These are phyloP conservation scores for Thelonectria discophora DNA, from an alignment of 2,329 filamentous ascomycete species.

Conservation along the genomic window DNA sequence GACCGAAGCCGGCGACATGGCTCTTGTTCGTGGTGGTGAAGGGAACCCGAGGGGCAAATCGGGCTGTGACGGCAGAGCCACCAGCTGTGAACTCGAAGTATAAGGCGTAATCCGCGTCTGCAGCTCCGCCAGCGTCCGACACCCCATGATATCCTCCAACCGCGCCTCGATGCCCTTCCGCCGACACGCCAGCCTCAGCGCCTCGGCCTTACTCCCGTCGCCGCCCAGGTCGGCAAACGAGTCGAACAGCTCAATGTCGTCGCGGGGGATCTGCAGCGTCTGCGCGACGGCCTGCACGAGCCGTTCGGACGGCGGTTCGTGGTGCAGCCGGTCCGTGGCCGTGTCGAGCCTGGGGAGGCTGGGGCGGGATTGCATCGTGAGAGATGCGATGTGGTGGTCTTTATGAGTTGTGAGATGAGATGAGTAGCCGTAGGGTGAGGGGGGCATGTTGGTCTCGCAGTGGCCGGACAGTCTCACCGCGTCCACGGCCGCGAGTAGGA, in stretches of 20 bases:
- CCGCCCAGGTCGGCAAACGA: conserved; percentile 58
- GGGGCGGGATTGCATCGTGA: conserved; percentile 14
- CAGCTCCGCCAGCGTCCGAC: conserved; percentile 55
- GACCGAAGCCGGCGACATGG: too few species aligned
- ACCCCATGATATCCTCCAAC: conserved; percentile 53
- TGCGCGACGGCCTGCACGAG: conserved; percentile 48
- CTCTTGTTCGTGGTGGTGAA: too few species aligned
- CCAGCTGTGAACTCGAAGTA: neutral
- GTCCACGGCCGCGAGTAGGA: neutral
- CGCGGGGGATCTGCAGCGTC: conserved; percentile 47
- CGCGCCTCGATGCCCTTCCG: conserved; percentile 45
- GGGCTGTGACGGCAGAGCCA: too few species aligned
- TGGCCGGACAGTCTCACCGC: neutral
- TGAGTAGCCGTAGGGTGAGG: neutral
- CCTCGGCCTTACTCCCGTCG: conserved; percentile 46
- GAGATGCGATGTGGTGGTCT: too few species aligned
- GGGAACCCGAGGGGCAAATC: too few species aligned
- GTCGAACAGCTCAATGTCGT: conserved; percentile 49
- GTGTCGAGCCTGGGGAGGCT: conserved; percentile 39
- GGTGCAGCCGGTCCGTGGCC: conserved; percentile 13
- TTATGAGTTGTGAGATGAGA: neutral
- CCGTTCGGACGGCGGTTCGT: conserved; percentile 42
- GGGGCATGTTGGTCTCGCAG: too few species aligned
- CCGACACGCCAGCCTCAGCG: conserved; percentile 28
- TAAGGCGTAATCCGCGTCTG: conserved; percentile 49